Evolutionary conservation across 768 basidiomycete species (phyloP).

Genomic region (Clavaria fumosa): DNA sequence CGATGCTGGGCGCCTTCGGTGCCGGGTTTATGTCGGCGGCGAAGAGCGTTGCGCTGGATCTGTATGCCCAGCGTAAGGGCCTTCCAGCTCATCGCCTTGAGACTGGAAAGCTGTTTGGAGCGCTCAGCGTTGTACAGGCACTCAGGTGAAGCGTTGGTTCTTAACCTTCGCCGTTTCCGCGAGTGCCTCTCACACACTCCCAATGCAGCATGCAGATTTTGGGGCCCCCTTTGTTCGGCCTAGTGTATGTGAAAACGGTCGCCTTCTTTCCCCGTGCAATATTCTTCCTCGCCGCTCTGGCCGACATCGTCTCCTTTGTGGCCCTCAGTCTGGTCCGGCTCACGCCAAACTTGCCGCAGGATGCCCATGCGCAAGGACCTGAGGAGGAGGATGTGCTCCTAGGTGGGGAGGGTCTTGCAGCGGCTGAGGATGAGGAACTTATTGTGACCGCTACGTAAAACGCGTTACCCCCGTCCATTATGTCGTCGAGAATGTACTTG

Average conservation of each 20-base stretch:
- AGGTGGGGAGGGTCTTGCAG: too few species aligned
- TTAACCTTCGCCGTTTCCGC: not conserved
- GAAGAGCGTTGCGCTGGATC: constrained; percentile 56
- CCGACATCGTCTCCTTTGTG: constrained; percentile 26
- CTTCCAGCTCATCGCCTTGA: too few species aligned
- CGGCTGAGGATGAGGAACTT: too few species aligned
- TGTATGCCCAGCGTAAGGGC: constrained; percentile 40
- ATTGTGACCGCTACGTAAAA: too few species aligned
- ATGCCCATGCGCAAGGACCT: too few species aligned
- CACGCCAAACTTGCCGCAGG: too few species aligned
- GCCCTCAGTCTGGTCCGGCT: constrained; percentile 35
- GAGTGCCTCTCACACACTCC: not conserved
- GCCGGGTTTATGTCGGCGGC: constrained; percentile 49
- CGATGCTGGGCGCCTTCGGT: constrained; percentile 39
- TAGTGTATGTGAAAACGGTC: constrained; percentile 58
- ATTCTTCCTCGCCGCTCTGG: constrained; percentile 38
- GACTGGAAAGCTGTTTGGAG: constrained; percentile 66
- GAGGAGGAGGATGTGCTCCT: too few species aligned
- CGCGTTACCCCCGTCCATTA: too few species aligned
- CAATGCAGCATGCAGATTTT: constrained; percentile 44
- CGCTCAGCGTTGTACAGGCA: constrained; percentile 57
- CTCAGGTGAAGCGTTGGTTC: constrained; percentile 31
- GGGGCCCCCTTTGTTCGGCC: constrained; percentile 58
- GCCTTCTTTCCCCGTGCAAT: constrained; percentile 52
- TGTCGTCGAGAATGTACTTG: too few species aligned